Conservation (phyloP, 805 yeast species). For the Clavispora phyllophila region DNA sequence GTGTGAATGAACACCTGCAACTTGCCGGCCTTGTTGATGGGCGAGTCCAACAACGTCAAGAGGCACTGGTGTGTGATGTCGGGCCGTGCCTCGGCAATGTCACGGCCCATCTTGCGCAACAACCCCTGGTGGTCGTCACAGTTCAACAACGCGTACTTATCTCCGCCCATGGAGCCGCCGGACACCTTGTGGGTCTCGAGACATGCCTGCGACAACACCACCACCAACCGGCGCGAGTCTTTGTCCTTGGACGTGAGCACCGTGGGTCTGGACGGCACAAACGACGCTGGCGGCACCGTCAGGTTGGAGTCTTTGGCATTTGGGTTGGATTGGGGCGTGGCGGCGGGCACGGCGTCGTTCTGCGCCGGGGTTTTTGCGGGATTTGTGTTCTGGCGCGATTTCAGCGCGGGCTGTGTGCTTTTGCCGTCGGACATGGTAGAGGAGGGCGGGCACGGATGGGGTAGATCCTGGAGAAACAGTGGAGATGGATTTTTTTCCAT, state of each 20-base stretch:
- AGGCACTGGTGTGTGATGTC: constrained; percentile 98
- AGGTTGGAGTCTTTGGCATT: background rate
- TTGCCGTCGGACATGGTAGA: background rate
- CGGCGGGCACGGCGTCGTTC: no score
- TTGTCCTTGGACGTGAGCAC: constrained; percentile 82
- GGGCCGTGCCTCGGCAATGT: constrained; percentile 97
- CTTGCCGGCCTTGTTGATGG: constrained; percentile 95
- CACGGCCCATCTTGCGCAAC: constrained; percentile 92
- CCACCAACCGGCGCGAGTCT: constrained; percentile 78
- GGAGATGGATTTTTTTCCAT: background rate
- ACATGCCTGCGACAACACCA: constrained; percentile 94
- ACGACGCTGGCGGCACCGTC: constrained; percentile 46
- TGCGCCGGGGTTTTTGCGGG: background rate
- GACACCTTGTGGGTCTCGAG: constrained; percentile 90
- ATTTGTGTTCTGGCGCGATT: background rate
- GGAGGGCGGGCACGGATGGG: background rate
- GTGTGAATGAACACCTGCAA: constrained; percentile 96
- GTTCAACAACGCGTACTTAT: constrained; percentile 86
- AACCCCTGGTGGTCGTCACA: constrained; percentile 99
- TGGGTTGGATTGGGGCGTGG: no score
- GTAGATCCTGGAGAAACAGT: background rate
- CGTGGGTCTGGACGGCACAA: constrained; percentile 84
- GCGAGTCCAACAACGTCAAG: constrained; percentile 91
- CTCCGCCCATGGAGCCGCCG: constrained; percentile 69
- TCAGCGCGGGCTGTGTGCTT: background rate